Conservation (phyloP, 768 basidiomycete genomes). For the Cystofilobasidium bisporidii region DNA sequence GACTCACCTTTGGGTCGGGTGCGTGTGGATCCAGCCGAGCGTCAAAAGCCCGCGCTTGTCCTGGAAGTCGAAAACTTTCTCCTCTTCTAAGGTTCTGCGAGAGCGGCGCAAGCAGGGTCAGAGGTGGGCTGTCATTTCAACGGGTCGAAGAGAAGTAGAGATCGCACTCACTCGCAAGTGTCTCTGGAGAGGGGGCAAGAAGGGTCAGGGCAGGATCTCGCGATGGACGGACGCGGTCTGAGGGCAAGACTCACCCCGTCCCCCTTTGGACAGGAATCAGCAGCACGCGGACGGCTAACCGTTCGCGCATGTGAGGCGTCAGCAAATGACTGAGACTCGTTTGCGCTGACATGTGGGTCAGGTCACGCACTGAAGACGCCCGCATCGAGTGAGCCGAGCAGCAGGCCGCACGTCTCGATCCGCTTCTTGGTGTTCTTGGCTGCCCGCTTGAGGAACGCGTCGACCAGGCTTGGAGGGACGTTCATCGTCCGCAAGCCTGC, state of each 20-base stretch:
- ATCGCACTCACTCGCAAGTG: slow-evolving; percentile 52
- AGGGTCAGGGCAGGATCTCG: too few relatives aligned
- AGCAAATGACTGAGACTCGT: too few relatives aligned
- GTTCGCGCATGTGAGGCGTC: too few relatives aligned
- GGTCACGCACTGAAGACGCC: slow-evolving; percentile 19
- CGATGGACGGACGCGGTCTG: too few relatives aligned
- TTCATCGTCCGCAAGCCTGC: slow-evolving; percentile 51
- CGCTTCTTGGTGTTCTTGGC: slow-evolving; percentile 66
- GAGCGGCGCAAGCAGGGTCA: neutral
- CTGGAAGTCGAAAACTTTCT: slow-evolving; percentile 73
- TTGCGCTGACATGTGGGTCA: too few relatives aligned
- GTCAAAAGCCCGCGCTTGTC: slow-evolving; percentile 72
- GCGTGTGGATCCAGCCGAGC: slow-evolving; percentile 90
- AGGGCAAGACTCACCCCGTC: slow-evolving; percentile 44
- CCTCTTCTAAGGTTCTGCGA: slow-evolving; percentile 72
- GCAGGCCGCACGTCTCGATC: slow-evolving; percentile 74
- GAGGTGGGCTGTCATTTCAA: too few relatives aligned
- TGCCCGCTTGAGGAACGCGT: slow-evolving; percentile 66
- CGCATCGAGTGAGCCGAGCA: slow-evolving; percentile 53
- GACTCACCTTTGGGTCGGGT: slow-evolving; percentile 59
- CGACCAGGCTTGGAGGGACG: slow-evolving; percentile 64
- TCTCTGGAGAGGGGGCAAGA: slow-evolving; percentile 48
- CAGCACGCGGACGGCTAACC: slow-evolving; percentile 65
- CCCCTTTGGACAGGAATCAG: slow-evolving; percentile 81
- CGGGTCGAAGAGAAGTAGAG: too few relatives aligned